Base-by-base conservation (phyloP, 1,139 yeast species). In the Blastobotrys indianensis region DNA sequence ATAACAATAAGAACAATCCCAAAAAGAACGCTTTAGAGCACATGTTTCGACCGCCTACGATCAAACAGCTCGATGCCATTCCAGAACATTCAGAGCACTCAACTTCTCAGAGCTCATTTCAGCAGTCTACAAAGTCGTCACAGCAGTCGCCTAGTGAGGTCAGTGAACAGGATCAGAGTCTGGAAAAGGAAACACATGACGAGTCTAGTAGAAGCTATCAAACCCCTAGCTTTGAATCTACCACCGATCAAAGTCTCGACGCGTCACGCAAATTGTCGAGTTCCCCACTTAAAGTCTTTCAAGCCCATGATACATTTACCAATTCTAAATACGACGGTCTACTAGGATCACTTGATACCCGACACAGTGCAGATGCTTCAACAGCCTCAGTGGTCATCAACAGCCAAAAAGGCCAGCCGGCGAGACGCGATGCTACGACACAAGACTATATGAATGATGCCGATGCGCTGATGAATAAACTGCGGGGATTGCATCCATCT, bases 271-370 rank as follows among this genome's bases (percentile, higher is more conserved):
- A 41, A 8, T 25, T 42, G 31, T 46, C 54, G 1, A 48, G 52
- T 12, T 51, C 60, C 1, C 61, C 61, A 7, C 40, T 59, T 12
- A 57, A 58, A 38, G 49, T 60, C 9, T 59, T 60, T 41, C 56
- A 56, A 33, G 45, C 49, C 23, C 54, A 52, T 32, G 61, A 60
- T 41, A 59, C 65, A 1, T 59, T 56, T 37, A 60, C 64, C 8
- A 54, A 54, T 23, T 51, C 55, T 6, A 48, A 52, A 20, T 49
- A 59, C 23, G 60, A 60, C 7, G 58, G 56, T 8, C 45, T 58
- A 10, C 47, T 60, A 11, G 51, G 55, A 4, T 50, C 53, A 17
- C 34, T 53, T 23, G 58, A 47, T 17, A 49, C 42, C 12, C 48
- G 43, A 13, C 47, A 43, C 30, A 37, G 46, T 34, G 39, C 35